phyloP scores from a whole-genome alignment of 306 rosid species.

The Fagus crenata region DNA sequence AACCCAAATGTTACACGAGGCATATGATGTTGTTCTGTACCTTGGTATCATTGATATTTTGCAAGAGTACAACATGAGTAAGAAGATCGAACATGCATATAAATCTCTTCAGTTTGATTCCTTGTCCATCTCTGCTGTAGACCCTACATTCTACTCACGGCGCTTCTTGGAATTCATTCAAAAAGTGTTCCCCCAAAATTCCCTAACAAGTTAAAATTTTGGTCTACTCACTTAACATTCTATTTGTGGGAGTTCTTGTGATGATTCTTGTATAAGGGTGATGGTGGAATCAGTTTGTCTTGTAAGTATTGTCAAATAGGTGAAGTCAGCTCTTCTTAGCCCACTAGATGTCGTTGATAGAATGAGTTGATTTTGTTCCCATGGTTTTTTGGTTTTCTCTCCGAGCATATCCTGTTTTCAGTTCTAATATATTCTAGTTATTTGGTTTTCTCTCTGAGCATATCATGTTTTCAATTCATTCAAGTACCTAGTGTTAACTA shows the following conservation, averaged over 20 bases:
- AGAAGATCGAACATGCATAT: slow-evolving; percentile 90
- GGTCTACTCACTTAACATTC: slow-evolving; percentile 17
- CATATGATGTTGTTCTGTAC: slow-evolving; percentile 88
- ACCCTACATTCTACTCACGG: slow-evolving; percentile 84
- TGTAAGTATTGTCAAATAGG: slow-evolving; percentile 22
- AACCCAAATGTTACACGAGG: slow-evolving; percentile 61
- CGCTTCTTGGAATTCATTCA: slow-evolving; percentile 87
- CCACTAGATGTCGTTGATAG: slow-evolving; percentile 6
- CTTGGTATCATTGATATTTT: slow-evolving; percentile 92
- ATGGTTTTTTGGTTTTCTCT: neutral
- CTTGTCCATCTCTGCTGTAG: slow-evolving; percentile 85
- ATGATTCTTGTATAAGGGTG: neutral
- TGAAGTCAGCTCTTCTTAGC: slow-evolving; percentile 6
- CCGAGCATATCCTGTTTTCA: neutral
- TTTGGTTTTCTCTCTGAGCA: neutral
- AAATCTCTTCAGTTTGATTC: slow-evolving; percentile 91
- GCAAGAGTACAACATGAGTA: slow-evolving; percentile 87
- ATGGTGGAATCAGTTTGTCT: slow-evolving; percentile 4
- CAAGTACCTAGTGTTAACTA: neutral
- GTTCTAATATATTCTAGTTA: neutral
- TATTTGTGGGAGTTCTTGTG: neutral
- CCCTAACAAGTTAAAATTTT: slow-evolving; percentile 36
- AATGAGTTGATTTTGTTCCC: slow-evolving; percentile 10
- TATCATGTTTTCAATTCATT: neutral
- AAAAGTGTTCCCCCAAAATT: slow-evolving; percentile 78